Base-by-base conservation (phyloP, 768 basidiomycete species). In the Mrakia gelida region DNA sequence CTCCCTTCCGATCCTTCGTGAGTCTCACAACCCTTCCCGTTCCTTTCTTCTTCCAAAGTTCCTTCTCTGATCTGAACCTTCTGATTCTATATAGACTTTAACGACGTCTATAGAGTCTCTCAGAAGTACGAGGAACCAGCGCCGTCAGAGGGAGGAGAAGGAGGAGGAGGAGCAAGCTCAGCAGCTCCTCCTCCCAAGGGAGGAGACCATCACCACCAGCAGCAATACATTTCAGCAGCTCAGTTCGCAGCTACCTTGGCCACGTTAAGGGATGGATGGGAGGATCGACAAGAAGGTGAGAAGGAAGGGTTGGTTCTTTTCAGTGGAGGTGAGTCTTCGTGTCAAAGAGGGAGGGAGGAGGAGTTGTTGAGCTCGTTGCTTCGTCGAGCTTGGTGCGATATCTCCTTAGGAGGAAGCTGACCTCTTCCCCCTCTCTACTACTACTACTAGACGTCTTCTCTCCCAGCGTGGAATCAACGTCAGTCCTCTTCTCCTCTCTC, bases 281-380 rank as follows among this genome's bases (percentile, higher is more conserved):
- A 84, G 6, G 80, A 85, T 77, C 62, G 83, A 75, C 84, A 59
- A 9, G 88, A 89, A 79, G 88, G 88, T 8, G 84, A 86, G 70
- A 86, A 86, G 80, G 91, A 93, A 81, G 94, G 94, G 0, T 85
- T 97, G 11, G 86, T 91, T 0, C 84, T 97, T 6, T 97, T 95
- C 84, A 94, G 92, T 52, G 94, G 94, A 11, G 94, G 96, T 83
- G 56, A 34, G 41, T 74, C 34, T 16, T 18, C 2, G 59, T n/a
- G 41, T 3, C 1, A 32, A 30, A n/a, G 49, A 38, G 34, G 49
- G 75, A 68, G 26, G 5, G 45, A 30, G 45, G 26, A 41, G n/a
- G n/a, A 5, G 21, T 63, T 15, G 49, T 23, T 9, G 16, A n/a
- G 32, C 56, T 9, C 7, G 21, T 10, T 28, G 3, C n/a, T 38